phyloP scores from a whole-genome alignment of 2,329 filamentous ascomycete genomes.

The Penicillium sp. region DNA sequence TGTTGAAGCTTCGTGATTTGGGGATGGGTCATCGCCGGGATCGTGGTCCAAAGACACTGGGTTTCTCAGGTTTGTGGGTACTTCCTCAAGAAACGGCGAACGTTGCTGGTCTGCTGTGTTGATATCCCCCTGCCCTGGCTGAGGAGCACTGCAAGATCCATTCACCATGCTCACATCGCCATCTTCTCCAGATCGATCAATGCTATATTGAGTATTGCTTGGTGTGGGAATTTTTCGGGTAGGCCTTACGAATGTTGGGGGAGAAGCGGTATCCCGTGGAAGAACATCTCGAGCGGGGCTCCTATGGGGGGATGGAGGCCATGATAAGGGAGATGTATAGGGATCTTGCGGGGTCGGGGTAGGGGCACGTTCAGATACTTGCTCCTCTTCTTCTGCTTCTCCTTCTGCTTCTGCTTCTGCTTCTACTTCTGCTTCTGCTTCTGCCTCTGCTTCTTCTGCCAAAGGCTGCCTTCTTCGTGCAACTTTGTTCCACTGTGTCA shows the following conservation, averaged over 20 bases:
- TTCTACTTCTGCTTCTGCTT: not conserved
- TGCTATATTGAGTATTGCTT: not conserved
- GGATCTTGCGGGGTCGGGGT: slow-evolving; percentile 18
- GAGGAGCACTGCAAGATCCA: not conserved
- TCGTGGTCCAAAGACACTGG: not conserved
- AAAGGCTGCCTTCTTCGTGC: slow-evolving; percentile 16
- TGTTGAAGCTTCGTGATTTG: not conserved
- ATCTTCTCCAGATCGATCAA: not conserved
- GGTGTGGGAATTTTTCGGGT: not conserved
- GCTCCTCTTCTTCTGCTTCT: slow-evolving; percentile 5
- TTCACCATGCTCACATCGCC: not conserved
- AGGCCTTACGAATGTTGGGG: slow-evolving; percentile 5
- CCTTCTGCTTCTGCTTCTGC: not conserved
- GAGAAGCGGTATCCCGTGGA: slow-evolving; percentile 34
- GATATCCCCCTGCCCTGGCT: not conserved
- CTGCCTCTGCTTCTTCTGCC: not conserved
- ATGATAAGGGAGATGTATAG: slow-evolving; percentile 21
- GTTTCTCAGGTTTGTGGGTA: not conserved
- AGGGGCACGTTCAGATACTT: not conserved
- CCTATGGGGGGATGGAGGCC: slow-evolving; percentile 22
- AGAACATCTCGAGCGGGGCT: slow-evolving; percentile 17
- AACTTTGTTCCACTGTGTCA: slow-evolving; percentile 40
- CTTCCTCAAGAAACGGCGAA: not conserved
- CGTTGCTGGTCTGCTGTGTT: not conserved
- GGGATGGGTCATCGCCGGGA: too few species aligned